Evolutionary conservation across 768 basidiomycete genomes (phyloP).

Genomic region (Tulasnella sp.): DNA sequence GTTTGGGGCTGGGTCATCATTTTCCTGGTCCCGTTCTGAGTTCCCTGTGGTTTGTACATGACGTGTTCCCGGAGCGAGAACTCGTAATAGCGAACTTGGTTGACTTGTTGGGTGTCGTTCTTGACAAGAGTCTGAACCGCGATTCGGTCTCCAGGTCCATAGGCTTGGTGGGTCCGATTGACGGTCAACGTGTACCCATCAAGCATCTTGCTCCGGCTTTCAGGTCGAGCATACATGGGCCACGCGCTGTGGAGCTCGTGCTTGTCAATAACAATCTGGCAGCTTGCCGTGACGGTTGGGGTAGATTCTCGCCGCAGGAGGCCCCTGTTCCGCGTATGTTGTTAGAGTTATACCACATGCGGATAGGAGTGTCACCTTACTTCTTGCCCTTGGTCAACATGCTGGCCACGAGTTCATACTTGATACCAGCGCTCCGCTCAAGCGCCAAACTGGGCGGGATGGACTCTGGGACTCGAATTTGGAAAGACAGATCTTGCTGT

Average conservation of each 20-base stretch:
- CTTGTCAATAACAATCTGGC: slow-evolving; percentile 81
- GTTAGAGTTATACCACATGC: slow-evolving; percentile 17
- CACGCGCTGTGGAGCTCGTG: slow-evolving; percentile 91
- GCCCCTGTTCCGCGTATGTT: slow-evolving; percentile 47
- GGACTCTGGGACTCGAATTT: slow-evolving; percentile 87
- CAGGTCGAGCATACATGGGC: slow-evolving; percentile 82
- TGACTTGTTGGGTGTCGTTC: slow-evolving; percentile 63
- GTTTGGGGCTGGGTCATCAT: slow-evolving; percentile 49
- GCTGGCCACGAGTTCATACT: slow-evolving; percentile 86
- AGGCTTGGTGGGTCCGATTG: slow-evolving; percentile 72
- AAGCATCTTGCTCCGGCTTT: slow-evolving; percentile 60
- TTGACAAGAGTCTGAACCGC: slow-evolving; percentile 66
- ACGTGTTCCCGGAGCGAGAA: slow-evolving; percentile 74
- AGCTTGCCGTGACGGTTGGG: slow-evolving; percentile 59
- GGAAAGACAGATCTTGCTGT: slow-evolving; percentile 85
- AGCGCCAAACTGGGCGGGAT: slow-evolving; percentile 82
- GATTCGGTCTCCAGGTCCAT: slow-evolving; percentile 81
- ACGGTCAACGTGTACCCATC: slow-evolving; percentile 73
- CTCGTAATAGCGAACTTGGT: slow-evolving; percentile 79
- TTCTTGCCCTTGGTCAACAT: slow-evolving; percentile 83
- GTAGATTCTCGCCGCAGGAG: slow-evolving; percentile 79
- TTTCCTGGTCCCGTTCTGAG: slow-evolving; percentile 48
- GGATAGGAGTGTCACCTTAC: slow-evolving; percentile 40
- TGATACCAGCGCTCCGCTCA: slow-evolving; percentile 75
- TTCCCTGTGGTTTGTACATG: slow-evolving; percentile 55